These are phyloP conservation scores for Colletotrichum nymphaeae DNA, from an alignment of 2,329 filamentous ascomycete genomes.

Conservation along the genomic window DNA sequence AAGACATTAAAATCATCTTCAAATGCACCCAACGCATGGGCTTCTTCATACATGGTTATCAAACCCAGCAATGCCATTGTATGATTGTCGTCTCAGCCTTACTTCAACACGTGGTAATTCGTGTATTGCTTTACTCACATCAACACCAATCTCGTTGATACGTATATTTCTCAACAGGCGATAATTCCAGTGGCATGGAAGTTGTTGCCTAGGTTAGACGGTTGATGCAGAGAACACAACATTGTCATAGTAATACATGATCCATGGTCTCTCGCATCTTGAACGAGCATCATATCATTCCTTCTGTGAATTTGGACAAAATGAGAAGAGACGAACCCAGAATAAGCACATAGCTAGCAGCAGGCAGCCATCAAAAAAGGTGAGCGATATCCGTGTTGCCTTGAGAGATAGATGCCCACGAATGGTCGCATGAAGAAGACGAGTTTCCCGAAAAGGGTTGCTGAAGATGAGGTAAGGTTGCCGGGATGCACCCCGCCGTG, in stretches of 20 bases:
- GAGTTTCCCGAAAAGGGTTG: constrained; percentile 37
- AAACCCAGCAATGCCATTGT: background rate
- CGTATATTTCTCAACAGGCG: background rate
- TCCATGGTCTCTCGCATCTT: too few relatives aligned
- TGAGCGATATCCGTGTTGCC: background rate
- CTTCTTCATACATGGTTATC: background rate
- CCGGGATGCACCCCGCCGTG: constrained; percentile 21
- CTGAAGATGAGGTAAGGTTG: constrained; percentile 25
- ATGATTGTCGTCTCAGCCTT: background rate
- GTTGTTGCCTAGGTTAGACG: background rate
- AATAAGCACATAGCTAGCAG: background rate
- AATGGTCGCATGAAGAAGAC: background rate
- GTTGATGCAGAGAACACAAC: background rate
- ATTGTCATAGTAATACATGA: too few relatives aligned
- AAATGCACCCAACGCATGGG: background rate
- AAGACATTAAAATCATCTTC: too few relatives aligned
- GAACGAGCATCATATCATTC: background rate
- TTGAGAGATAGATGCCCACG: background rate
- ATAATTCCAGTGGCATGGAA: too few relatives aligned
- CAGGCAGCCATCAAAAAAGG: background rate
- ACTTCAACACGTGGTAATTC: background rate
- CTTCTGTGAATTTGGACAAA: background rate
- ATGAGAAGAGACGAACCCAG: background rate
- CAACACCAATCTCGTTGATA: background rate
- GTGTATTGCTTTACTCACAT: background rate